A percentile compares a stretch with the other conserved stretches of the same genome.
Conservation (phyloP, 2,329 filamentous ascomycete species). For the Drechslera avenae region DNA sequence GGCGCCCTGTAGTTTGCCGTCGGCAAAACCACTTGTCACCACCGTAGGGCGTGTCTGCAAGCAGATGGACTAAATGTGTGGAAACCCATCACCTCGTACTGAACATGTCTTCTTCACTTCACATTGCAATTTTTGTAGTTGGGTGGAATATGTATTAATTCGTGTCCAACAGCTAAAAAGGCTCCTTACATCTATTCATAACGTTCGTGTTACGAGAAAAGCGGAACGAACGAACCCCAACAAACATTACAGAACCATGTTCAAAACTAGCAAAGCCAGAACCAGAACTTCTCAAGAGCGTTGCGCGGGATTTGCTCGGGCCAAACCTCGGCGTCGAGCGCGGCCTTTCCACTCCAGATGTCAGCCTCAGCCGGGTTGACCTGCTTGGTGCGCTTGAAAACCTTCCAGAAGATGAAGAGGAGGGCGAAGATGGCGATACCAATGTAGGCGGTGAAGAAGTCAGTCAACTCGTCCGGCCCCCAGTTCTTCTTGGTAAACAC, state of each 20-base stretch:
- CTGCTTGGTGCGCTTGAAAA: constrained; percentile 64
- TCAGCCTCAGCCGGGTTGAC: constrained; percentile 51
- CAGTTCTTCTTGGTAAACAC: constrained; percentile 62
- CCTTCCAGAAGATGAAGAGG: constrained; percentile 68
- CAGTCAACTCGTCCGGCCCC: constrained; percentile 43
- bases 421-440: constrained; percentile 49
- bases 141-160: no score
- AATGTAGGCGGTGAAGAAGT: constrained; percentile 60
- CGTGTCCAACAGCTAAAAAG: background rate
- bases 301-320: constrained; percentile 52
- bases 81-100: no score
- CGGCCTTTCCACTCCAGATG: constrained; percentile 55
- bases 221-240: no score
- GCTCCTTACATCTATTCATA: background rate
- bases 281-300: constrained; percentile 55
- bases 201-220: no score
- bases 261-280: constrained; percentile 52
- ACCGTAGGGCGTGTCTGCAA: no score
- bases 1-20: no score
- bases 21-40: no score
- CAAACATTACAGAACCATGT: background rate
- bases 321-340: constrained; percentile 54
- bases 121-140: no score
- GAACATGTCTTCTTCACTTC: no score
- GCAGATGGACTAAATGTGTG: background rate